Percentiles rank a stretch among this genome's conserved stretches.
phyloP scores from a whole-genome alignment of 805 yeast species.

The Ogataea paradorogensis region DNA sequence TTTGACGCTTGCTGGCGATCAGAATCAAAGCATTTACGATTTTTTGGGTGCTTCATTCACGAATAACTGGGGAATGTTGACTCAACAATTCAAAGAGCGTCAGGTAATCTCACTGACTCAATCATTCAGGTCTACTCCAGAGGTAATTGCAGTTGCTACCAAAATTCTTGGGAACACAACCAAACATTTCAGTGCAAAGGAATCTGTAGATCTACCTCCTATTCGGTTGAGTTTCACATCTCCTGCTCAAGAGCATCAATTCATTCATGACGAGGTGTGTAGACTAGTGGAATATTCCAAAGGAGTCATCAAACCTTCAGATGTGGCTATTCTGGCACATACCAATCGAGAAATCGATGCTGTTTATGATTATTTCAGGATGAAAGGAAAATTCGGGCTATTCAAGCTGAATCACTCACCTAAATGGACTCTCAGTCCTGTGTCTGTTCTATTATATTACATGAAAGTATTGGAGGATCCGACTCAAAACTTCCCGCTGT shows the following conservation, averaged over 20 bases:
- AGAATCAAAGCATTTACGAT: slow-evolving; percentile 65
- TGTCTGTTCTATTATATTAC: slow-evolving; percentile 47
- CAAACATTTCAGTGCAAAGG: slow-evolving; percentile 20
- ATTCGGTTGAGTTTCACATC: slow-evolving; percentile 28
- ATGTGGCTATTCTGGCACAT: slow-evolving; percentile 52
- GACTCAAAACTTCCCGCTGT: slow-evolving; percentile 25
- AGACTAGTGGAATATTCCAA: slow-evolving; percentile 40
- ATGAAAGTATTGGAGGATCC: slow-evolving; percentile 40
- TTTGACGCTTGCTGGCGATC: slow-evolving; percentile 67
- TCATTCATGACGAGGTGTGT: slow-evolving; percentile 43
- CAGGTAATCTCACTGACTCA: slow-evolving; percentile 41
- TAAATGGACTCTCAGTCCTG: slow-evolving; percentile 47
- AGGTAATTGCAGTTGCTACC: slow-evolving; percentile 46
- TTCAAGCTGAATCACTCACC: slow-evolving; percentile 46
- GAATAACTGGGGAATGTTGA: slow-evolving; percentile 24
- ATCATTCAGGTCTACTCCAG: slow-evolving; percentile 62
- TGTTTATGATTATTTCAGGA: slow-evolving; percentile 37
- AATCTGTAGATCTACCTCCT: slow-evolving; percentile 20
- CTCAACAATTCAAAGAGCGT: slow-evolving; percentile 17
- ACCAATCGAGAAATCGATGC: slow-evolving; percentile 49
- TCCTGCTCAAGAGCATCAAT: slow-evolving; percentile 39
- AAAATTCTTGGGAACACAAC: slow-evolving; percentile 22
- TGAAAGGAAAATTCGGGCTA: slow-evolving; percentile 39
- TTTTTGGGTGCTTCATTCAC: slow-evolving; percentile 52
- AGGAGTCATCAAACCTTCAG: slow-evolving; percentile 41